phyloP scores from a whole-genome alignment of 345 rosid species.

The Psidium friedrichsthalianum region DNA sequence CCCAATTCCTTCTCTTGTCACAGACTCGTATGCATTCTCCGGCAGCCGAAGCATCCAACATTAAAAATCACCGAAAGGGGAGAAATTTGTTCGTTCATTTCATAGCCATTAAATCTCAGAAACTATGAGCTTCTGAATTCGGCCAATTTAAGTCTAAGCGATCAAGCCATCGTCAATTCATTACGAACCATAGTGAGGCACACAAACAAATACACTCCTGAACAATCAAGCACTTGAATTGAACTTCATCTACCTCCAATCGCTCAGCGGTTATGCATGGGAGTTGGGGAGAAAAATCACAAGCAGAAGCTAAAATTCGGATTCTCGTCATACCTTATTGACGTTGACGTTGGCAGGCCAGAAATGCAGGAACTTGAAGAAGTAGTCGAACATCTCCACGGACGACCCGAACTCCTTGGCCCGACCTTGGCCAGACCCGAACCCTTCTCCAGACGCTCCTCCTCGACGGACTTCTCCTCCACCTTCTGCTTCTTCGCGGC shows the following conservation, averaged over 20 bases:
- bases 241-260: background rate
- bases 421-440: constrained; percentile 44
- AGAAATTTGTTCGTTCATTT: background rate
- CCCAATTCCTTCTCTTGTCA: background rate
- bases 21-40: background rate
- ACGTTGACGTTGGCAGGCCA: constrained; percentile 61
- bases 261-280: background rate
- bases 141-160: background rate
- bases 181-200: background rate
- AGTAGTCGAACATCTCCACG: constrained; percentile 69
- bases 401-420: constrained; percentile 67
- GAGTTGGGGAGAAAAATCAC: too few relatives aligned
- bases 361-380: constrained; percentile 40
- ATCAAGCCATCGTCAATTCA: background rate
- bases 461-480: constrained; percentile 13
- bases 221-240: background rate
- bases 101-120: background rate
- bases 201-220: background rate
- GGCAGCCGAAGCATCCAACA: background rate
- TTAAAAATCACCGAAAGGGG: background rate
- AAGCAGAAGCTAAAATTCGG: background rate
- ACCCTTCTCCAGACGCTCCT: constrained; percentile 6
- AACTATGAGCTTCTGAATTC: background rate
- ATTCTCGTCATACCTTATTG: constrained; percentile 39
- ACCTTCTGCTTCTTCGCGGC: constrained; percentile 12